Base-by-base conservation (phyloP, 768 basidiomycete genomes). In the Trametes coccinea region DNA sequence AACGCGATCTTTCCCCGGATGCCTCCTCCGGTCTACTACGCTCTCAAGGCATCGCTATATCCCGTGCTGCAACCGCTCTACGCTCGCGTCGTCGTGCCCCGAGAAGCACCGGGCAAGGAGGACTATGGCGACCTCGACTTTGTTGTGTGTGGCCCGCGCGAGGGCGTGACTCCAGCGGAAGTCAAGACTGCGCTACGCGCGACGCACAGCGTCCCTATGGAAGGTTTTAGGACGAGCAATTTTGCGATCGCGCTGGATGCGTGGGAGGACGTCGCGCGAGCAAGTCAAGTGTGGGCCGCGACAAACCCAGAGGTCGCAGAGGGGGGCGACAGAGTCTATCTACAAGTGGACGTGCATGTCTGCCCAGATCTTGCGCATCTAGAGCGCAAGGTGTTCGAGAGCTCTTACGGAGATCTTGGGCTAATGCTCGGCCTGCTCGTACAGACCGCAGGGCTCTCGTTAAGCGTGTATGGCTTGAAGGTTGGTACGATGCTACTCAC, bases 71-170 rank as follows among this genome's bases (percentile, higher is more conserved):
- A 73, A 41, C 66, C 74, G 7, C 73, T 86, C 17, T 91, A 85
- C 67, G 58, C 70, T 1, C 66, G 77, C 55, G 87, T 87, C 22
- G 76, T 75, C 11, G 78, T 85, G 2, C 87, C 89, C 1, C 69
- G 68, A 6, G 88, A 90, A 71, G 84, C 82, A 8, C 89, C 88
- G 13, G 84, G 80, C 63, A 91, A 91, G 70, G 46, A 54, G 0
- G 84, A 86, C 69, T 77, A 88, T 63, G 89, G 89, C 0, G 90
- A 92, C 67, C 67, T 92, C 27, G 90, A 91, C 69, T 82, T 89
- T 53, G 72, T 87, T 22, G 88, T 88, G 4, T 77, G 80, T 40
- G 64, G 67, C n/a, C 83, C 88, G 7, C 74, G 67, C 34, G 45
- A 50, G 0, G 60, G 67, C 10, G 22, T 64, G 11, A 55, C 39